phyloP scores from a whole-genome alignment of 257 asterid species.

The Capsicum pubescens region DNA sequence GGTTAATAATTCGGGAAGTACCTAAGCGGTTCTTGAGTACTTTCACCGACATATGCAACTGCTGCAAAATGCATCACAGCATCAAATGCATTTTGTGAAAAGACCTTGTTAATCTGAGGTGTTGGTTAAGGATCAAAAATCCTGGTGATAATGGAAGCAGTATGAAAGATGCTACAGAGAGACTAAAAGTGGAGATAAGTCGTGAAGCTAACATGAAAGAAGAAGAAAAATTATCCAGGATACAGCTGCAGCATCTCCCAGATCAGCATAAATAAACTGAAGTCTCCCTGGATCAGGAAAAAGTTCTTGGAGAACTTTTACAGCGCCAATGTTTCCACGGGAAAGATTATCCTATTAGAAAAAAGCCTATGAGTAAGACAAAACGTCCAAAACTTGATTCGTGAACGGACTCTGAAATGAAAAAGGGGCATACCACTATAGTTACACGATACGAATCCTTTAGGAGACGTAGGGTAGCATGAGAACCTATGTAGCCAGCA shows the following conservation, averaged over 20 bases:
- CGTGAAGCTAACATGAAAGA: neutral
- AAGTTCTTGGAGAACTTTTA: conserved; percentile 66
- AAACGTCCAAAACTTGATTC: neutral
- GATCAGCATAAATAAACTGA: conserved; percentile 77
- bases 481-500: conserved; percentile 93
- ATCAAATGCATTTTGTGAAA: conserved; percentile 78
- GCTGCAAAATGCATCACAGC: conserved; percentile 99
- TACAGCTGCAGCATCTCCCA: conserved; percentile 74
- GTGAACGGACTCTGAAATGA: neutral
- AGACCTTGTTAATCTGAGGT: conserved; percentile 66
- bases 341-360: conserved; percentile 74
- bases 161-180: neutral
- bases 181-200: neutral
- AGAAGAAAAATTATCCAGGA: conserved; percentile 35
- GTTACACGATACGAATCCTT: conserved; percentile 83
- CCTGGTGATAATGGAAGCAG: neutral
- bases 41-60: conserved; percentile 97
- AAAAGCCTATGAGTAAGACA: neutral
- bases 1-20: conserved; percentile 26
- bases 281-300: conserved; percentile 83
- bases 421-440: conserved; percentile 60
- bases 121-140: conserved; percentile 33
- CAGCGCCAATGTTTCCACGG: conserved; percentile 85
- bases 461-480: conserved; percentile 79
- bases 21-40: conserved; percentile 88